Evolutionary conservation across 371 early-diverging fungal species (phyloP), one percentile per base, ranked within the genome.

Genomic region (Amoeboradix gromovi): DNA sequence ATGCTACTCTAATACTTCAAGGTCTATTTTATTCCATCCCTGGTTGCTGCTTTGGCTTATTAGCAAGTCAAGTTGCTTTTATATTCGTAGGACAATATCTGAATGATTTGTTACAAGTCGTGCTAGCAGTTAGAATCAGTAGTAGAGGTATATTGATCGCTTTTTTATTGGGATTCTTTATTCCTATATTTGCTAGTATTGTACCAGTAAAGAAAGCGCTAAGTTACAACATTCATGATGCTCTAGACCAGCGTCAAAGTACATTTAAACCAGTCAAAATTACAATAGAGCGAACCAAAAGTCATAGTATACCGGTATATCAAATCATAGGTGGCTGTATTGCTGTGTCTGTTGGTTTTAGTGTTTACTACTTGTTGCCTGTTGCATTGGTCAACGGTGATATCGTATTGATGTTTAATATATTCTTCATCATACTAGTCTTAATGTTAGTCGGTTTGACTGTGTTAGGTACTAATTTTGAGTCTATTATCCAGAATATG

Each of bases 311-410:
- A 28, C 67, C 67, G 5, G 1, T 67, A 1, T 27, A 28, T 16
- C 69, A 73, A 30, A 70, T 69, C 1, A 30, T 67, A 1, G 28
- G 73, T 32, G 48, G 73, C 0, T 27, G 70, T 17, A 48, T 75
- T 17, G 16, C 73, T 2, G 70, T 75, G 0, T 70, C 30, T 1
- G n/a, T 74, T 30, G 76, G 76, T 27, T 71, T 75, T 67, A 28
- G 72, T 27, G 74, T 74, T 0, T 75, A 75, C 70, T 75, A 74
- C 68, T 32, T 73, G 0, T 67, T 74, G 12, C 76, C 76, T 1
- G 28, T 73, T 28, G 30, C 70, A 32, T 75, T 72, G 48, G 70
- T 72, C 0, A 70, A 71, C 31, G 5, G 70, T 22, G 31, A 73
- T 66, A 17, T 69, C 22, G 22, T 22, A 0, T 29, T 75, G 29